Percentiles rank a stretch among this genome's conserved stretches.
Conservation (phyloP, 257 asterid genomes). For the Avicennia marina region DNA sequence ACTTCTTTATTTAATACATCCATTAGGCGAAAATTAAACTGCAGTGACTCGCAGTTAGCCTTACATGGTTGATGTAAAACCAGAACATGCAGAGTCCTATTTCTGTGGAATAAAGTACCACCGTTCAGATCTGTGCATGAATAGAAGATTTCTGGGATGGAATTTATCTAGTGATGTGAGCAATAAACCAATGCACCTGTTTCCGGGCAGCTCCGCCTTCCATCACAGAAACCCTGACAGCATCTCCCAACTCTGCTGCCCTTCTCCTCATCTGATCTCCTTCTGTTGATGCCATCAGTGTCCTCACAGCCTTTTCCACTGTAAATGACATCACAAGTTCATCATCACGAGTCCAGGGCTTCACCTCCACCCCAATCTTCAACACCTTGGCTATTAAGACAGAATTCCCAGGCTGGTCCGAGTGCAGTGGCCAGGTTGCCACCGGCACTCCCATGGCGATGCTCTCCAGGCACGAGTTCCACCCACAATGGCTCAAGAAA, state of each 20-base stretch:
- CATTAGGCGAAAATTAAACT: no score
- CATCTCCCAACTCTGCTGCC: conserved; percentile 25
- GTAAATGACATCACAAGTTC: conserved; percentile 3
- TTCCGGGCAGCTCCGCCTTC: no score
- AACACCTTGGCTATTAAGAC: conserved; percentile 26
- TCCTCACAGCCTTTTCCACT: conserved; percentile 16
- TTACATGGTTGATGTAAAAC: no score
- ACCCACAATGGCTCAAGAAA: conserved; percentile 43
- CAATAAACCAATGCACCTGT: no score
- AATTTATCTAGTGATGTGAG: no score
- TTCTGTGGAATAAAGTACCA: no score
- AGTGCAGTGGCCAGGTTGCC: conserved; percentile 47
- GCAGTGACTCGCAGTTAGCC: no score
- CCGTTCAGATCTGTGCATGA: no score
- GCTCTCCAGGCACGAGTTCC: conserved; percentile 53
- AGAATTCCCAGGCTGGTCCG: conserved; percentile 39
- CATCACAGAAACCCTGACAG: no score
- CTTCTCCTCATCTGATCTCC: conserved; percentile 32
- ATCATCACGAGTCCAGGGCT: conserved; percentile 27
- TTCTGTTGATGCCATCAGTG: conserved; percentile 28
- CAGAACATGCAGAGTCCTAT: no score
- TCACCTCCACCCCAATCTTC: conserved; percentile 28
- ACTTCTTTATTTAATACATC: no score
- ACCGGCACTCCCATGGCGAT: conserved; percentile 35
- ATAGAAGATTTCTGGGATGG: no score